phyloP scores from a whole-genome alignment of 2,329 filamentous ascomycete genomes.

The Xylariales sp. region DNA sequence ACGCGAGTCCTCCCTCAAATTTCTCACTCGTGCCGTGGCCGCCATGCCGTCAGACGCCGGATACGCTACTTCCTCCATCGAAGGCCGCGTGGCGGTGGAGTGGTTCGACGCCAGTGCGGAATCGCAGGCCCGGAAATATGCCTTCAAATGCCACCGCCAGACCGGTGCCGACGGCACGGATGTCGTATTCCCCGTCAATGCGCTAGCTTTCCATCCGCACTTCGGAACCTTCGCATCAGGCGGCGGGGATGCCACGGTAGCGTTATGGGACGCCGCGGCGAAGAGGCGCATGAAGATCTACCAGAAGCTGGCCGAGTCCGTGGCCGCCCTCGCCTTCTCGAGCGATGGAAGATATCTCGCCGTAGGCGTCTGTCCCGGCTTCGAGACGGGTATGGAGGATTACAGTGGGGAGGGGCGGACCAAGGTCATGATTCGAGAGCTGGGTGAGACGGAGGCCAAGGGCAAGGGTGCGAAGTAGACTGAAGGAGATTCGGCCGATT shows the following conservation, averaged over 20 bases:
- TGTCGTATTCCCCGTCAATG: constrained; percentile 87
- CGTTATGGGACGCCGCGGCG: constrained; percentile 85
- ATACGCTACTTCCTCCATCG: constrained; percentile 88
- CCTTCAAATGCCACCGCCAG: constrained; percentile 97
- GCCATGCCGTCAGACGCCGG: constrained; percentile 97
- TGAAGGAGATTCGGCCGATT: not conserved
- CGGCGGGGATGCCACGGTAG: constrained; percentile 87
- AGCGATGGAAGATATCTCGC: constrained; percentile 73
- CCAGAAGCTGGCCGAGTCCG: constrained; percentile 73
- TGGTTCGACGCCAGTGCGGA: constrained; percentile 91
- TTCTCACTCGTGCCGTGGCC: constrained; percentile 86
- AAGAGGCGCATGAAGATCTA: constrained; percentile 90
- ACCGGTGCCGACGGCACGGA: constrained; percentile 59
- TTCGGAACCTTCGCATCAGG: constrained; percentile 84
- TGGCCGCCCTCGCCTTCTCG: constrained; percentile 74
- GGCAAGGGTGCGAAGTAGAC: constrained; percentile 68
- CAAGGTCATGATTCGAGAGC: constrained; percentile 74
- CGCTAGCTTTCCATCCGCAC: constrained; percentile 79
- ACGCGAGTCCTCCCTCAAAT: constrained; percentile 90
- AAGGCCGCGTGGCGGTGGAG: constrained; percentile 92
- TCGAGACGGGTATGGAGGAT: constrained; percentile 82
- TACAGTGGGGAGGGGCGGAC: constrained; percentile 68
- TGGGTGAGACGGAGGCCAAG: constrained; percentile 84
- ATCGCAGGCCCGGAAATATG: constrained; percentile 90
- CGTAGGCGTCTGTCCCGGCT: constrained; percentile 77